Evolutionary conservation across 169 alveolate species (phyloP).

Genomic region (Eimeria zaria): DNA sequence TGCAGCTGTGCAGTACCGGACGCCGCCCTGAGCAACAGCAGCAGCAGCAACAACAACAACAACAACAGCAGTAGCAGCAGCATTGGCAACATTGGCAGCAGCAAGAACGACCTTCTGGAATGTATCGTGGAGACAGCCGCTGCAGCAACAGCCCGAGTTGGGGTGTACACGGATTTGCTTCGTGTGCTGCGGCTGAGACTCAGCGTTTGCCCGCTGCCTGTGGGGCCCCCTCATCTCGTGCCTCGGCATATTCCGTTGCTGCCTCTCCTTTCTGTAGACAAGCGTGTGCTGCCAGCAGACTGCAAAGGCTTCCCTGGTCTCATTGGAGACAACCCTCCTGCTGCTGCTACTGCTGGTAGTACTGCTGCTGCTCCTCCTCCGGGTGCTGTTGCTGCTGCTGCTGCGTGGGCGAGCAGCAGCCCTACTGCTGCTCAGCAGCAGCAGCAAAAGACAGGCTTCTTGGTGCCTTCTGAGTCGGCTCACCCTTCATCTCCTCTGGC

Average conservation of each 20-base stretch:
- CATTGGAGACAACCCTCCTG: not conserved
- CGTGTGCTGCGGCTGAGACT: slow-evolving; percentile 68
- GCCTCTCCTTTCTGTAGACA: slow-evolving; percentile 77
- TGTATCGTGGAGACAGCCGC: slow-evolving; percentile 41
- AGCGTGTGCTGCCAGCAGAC: slow-evolving; percentile 35
- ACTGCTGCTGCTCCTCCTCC: too few species aligned
- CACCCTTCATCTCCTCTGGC: slow-evolving; percentile 26
- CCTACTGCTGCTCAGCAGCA: slow-evolving; percentile 19
- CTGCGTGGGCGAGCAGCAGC: not conserved
- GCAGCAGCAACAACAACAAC: not conserved
- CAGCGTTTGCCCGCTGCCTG: slow-evolving; percentile 56
- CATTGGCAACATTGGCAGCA: slow-evolving; percentile 11
- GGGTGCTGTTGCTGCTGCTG: slow-evolving; percentile 2
- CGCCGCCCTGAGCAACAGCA: slow-evolving; percentile 31
- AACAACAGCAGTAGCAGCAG: not conserved
- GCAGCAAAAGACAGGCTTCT: slow-evolving; percentile 4
- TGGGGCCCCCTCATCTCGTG: slow-evolving; percentile 81
- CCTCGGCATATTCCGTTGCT: slow-evolving; percentile 45
- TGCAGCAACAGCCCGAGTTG: slow-evolving; percentile 55
- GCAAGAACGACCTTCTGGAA: slow-evolving; percentile 11
- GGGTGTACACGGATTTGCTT: slow-evolving; percentile 49
- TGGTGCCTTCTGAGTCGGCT: slow-evolving; percentile 3
- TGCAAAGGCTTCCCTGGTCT: slow-evolving; percentile 1
- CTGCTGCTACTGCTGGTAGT: slow-evolving; percentile 3
- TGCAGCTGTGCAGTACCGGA: slow-evolving; percentile 71